phyloP scores from a whole-genome alignment of 805 yeast genomes.

The Hanseniaspora osmophila region DNA sequence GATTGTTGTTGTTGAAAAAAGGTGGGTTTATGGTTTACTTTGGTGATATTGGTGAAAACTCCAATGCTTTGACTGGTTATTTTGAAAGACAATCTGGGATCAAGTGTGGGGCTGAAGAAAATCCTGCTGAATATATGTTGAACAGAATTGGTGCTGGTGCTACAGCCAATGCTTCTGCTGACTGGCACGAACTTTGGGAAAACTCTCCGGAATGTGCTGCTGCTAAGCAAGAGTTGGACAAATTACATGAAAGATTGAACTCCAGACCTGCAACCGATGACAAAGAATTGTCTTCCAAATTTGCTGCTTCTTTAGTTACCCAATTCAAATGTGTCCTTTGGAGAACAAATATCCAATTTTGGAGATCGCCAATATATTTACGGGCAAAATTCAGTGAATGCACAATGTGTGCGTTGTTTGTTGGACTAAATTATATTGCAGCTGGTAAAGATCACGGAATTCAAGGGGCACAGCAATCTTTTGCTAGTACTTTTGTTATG shows the following conservation, averaged over 20 bases:
- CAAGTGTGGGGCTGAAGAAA: conserved; percentile 43
- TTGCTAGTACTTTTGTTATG: conserved; percentile 46
- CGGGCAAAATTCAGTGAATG: conserved; percentile 44
- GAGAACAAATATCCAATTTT: conserved; percentile 45
- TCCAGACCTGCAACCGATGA: conserved; percentile 21
- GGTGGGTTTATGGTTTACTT: conserved; percentile 76
- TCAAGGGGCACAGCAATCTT: conserved; percentile 55
- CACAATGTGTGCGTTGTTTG: conserved; percentile 40
- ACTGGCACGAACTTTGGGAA: conserved; percentile 55
- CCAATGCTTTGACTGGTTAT: conserved; percentile 42
- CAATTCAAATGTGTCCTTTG: conserved; percentile 33
- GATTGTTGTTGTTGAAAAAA: conserved; percentile 48
- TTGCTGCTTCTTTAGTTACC: conserved; percentile 29
- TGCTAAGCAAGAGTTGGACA: conserved; percentile 37
- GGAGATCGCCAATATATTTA: conserved; percentile 49
- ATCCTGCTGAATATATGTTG: conserved; percentile 67
- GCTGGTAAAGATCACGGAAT: conserved; percentile 36
- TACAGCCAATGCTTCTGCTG: conserved; percentile 11
- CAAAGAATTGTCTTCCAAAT: conserved; percentile 26
- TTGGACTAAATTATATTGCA: conserved; percentile 55
- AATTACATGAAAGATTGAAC: conserved; percentile 35
- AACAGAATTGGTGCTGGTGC: conserved; percentile 42
- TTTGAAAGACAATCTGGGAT: conserved; percentile 65
- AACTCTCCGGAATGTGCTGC: conserved; percentile 35
- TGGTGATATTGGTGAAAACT: conserved; percentile 64